Evolutionary conservation across 148 eudicot species (phyloP).

Genomic region (Tetragonia tetragonoides): DNA sequence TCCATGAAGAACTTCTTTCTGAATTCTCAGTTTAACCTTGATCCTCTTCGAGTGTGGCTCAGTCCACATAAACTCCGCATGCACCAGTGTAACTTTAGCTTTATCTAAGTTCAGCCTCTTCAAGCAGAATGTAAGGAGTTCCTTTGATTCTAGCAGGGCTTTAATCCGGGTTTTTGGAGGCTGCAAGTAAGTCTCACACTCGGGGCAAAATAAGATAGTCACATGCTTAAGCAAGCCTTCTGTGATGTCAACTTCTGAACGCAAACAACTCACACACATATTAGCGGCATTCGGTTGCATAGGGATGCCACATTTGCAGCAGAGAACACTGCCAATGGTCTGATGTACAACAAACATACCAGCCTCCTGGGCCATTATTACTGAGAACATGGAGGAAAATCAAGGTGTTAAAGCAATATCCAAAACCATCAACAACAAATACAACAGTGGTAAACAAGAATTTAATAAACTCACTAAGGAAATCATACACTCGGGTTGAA

Average conservation of each 20-base stretch:
- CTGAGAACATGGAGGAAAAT: background rate
- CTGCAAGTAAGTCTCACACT: constrained; percentile 63
- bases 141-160: constrained; percentile 64
- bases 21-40: constrained; percentile 43
- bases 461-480: too few species aligned
- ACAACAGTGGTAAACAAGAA: too few species aligned
- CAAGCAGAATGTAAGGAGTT: constrained; percentile 66
- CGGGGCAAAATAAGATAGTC: constrained; percentile 49
- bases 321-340: constrained; percentile 57
- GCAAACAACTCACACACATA: constrained; percentile 68
- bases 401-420: background rate
- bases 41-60: constrained; percentile 56
- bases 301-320: constrained; percentile 67
- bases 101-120: constrained; percentile 49
- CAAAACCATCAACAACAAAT: background rate
- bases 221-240: constrained; percentile 67
- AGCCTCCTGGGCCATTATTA: constrained; percentile 42
- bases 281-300: constrained; percentile 75
- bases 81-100: constrained; percentile 40
- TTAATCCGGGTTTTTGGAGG: constrained; percentile 69
- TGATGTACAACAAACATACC: constrained; percentile 56
- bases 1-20: constrained; percentile 55
- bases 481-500: too few species aligned
- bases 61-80: constrained; percentile 50
- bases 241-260: constrained; percentile 66